Percentiles rank a stretch among this genome's conserved stretches.
phyloP scores from a whole-genome alignment of 208 protist species.

The Vickermania ingenoplastis region DNA sequence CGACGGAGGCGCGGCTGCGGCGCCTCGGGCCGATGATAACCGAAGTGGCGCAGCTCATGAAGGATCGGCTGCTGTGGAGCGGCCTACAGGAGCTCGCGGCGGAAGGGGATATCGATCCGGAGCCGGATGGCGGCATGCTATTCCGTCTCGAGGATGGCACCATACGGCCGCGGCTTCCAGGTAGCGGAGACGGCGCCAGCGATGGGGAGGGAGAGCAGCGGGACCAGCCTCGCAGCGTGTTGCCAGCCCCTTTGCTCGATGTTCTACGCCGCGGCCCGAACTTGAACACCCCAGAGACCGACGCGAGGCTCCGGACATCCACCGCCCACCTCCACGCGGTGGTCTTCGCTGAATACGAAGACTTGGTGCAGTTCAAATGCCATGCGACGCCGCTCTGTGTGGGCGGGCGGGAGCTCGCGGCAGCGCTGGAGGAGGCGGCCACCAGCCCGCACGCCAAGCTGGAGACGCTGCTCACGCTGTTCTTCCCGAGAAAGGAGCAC shows the following conservation, averaged over 20 bases:
- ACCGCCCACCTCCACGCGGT: conserved; percentile 22
- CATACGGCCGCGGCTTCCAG: no score
- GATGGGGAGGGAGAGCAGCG: neutral
- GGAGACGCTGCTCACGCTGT: conserved; percentile 18
- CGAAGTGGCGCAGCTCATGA: neutral
- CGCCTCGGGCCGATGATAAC: conserved; percentile 37
- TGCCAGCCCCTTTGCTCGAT: conserved; percentile 31
- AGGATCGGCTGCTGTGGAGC: neutral
- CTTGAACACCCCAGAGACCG: neutral
- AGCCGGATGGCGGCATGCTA: neutral
- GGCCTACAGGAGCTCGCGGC: neutral
- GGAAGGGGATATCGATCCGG: neutral
- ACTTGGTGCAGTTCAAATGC: conserved; percentile 34
- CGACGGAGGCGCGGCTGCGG: conserved; percentile 24
- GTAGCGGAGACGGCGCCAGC: no score
- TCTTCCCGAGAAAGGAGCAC: conserved; percentile 41
- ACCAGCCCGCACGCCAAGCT: conserved; percentile 14
- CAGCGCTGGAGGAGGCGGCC: conserved; percentile 22
- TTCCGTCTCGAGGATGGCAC: neutral
- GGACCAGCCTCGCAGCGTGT: neutral
- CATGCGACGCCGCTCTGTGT: conserved; percentile 30
- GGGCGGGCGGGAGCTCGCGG: conserved; percentile 12
- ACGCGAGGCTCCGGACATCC: neutral
- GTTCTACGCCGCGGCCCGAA: conserved; percentile 21
- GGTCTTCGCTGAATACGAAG: conserved; percentile 30